phyloP scores from a whole-genome alignment of 345 rosid genomes.

The Murraya paniculata region DNA sequence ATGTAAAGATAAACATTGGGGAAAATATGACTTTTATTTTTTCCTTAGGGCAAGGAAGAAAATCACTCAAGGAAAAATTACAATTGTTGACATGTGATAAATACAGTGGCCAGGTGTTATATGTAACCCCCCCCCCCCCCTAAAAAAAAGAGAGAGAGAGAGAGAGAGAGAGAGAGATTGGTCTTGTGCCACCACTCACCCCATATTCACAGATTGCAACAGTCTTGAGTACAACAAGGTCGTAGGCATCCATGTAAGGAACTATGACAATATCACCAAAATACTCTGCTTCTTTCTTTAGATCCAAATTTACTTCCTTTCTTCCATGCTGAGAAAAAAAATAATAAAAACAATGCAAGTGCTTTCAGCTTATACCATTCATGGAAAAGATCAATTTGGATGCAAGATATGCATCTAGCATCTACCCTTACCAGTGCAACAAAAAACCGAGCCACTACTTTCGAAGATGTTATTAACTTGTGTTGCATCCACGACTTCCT shows the following conservation, averaged over 20 bases:
- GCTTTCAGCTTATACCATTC: background rate
- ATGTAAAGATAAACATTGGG: constrained; percentile 1
- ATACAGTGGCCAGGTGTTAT: background rate
- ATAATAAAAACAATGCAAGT: background rate
- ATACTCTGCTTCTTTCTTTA: constrained; percentile 89
- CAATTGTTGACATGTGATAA: background rate
- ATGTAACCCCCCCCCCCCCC: too few species aligned
- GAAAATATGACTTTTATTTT: background rate
- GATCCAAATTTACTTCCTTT: constrained; percentile 80
- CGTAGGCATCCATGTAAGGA: constrained; percentile 97
- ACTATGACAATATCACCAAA: constrained; percentile 92
- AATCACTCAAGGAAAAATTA: background rate
- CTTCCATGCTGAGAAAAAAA: constrained; percentile 56
- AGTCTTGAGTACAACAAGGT: constrained; percentile 90
- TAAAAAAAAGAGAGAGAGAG: too few species aligned
- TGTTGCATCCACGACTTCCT: constrained; percentile 98
- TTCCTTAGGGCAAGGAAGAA: background rate
- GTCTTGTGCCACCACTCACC: constrained; percentile 42
- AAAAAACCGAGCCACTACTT: constrained; percentile 88
- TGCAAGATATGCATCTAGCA: background rate
- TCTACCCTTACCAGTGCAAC: constrained; percentile 71
- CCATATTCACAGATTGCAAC: constrained; percentile 98
- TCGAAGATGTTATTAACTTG: constrained; percentile 69
- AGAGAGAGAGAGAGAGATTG: too few species aligned
- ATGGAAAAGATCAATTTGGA: background rate